Percentiles rank a stretch among this genome's conserved stretches.
Conservation (phyloP, 208 protist species). For the Acanthamoeba culbertsoni region DNA sequence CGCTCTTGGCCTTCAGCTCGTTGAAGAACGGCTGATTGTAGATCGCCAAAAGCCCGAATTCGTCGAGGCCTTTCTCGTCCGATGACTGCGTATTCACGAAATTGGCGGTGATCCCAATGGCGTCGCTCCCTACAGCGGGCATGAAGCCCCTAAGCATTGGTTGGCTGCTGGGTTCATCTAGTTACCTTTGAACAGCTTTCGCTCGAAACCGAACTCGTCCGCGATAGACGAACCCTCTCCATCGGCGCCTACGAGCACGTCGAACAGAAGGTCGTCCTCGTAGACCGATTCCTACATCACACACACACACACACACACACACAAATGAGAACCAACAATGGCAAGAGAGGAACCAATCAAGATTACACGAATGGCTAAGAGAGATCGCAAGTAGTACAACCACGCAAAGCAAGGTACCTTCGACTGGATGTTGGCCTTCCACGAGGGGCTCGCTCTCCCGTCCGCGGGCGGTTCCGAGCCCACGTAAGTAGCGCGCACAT, state of each 20-base stretch:
- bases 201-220: slow-evolving; percentile 28
- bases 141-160: not conserved
- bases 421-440: not conserved
- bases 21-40: slow-evolving; percentile 64
- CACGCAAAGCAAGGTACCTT: not conserved
- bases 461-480: not conserved
- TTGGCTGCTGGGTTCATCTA: no score
- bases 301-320: not conserved
- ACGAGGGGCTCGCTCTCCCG: not conserved
- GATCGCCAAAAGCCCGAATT: slow-evolving; percentile 27
- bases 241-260: slow-evolving; percentile 60
- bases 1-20: slow-evolving; percentile 50
- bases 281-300: not conserved
- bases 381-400: not conserved
- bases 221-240: slow-evolving; percentile 51
- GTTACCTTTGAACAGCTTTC: slow-evolving; percentile 57
- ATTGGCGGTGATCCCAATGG: slow-evolving; percentile 63
- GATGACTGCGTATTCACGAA: slow-evolving; percentile 59
- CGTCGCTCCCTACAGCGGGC: not conserved
- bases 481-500: not conserved
- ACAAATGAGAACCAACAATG: not conserved
- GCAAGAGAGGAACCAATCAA: no score
- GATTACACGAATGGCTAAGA: no score
- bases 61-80: not conserved
- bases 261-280: slow-evolving; percentile 7